A percentile compares a stretch with the other conserved stretches of the same genome.
Evolutionary conservation across 2,329 filamentous ascomycete genomes (phyloP).

Genomic region (Ceratocystis huliohia): DNA sequence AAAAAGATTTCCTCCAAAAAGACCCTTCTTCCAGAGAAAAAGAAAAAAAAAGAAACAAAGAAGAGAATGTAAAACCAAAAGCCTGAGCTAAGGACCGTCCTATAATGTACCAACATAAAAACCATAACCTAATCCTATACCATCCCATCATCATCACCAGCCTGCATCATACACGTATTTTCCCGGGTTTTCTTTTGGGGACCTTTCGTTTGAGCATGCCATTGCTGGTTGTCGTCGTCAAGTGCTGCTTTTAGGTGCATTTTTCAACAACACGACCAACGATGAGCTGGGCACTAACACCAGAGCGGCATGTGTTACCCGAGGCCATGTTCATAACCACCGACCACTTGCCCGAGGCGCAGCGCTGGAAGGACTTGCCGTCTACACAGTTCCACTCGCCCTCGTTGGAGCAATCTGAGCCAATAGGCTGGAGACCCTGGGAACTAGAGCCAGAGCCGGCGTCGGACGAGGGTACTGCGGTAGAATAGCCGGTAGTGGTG

Average conservation of each 20-base stretch:
- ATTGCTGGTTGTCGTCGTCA: background rate
- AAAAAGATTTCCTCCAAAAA: slow-evolving; percentile 8
- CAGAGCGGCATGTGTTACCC: slow-evolving; percentile 39
- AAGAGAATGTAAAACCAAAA: slow-evolving; percentile 7
- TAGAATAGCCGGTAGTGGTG: slow-evolving; percentile 23
- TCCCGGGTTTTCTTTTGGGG: background rate
- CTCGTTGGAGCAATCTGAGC: slow-evolving; percentile 38
- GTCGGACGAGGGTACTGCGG: slow-evolving; percentile 22
- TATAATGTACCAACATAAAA: slow-evolving; percentile 9
- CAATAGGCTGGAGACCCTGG: slow-evolving; percentile 27
- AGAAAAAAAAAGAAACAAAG: slow-evolving; percentile 14
- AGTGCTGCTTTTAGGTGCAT: background rate
- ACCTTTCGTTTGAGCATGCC: background rate
- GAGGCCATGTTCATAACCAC: slow-evolving; percentile 36
- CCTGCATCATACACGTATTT: background rate
- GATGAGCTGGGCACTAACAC: slow-evolving; percentile 21
- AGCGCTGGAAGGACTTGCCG: slow-evolving; percentile 47
- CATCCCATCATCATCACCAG: background rate
- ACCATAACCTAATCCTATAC: slow-evolving; percentile 1
- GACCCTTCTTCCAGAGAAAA: slow-evolving; percentile 8
- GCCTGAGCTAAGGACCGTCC: slow-evolving; percentile 11
- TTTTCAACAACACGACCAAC: slow-evolving; percentile 8
- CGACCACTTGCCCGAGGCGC: slow-evolving; percentile 47
- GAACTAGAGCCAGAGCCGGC: slow-evolving; percentile 18
- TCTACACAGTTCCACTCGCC: slow-evolving; percentile 46